Percentiles rank a stretch among this genome's conserved stretches.
Conservation (phyloP, 352 stramenopile species). For the Blastocystis sp. region DNA sequence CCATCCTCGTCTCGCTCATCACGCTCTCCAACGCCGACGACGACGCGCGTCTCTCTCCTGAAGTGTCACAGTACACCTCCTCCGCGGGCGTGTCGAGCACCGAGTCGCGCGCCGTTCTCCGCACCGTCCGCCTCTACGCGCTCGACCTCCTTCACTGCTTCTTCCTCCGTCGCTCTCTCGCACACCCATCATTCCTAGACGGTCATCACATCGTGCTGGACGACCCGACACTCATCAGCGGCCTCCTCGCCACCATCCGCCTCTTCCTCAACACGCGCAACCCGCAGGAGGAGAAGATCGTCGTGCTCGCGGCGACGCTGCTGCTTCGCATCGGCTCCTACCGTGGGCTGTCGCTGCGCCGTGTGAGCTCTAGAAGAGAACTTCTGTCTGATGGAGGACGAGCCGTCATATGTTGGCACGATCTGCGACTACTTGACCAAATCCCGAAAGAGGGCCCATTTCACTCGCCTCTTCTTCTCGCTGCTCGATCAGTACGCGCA, state of each 20-base stretch:
- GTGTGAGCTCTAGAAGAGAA: background rate
- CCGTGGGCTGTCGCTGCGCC: background rate
- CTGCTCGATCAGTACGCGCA: constrained; percentile 12
- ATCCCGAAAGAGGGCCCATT: background rate
- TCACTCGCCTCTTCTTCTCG: constrained; percentile 1
- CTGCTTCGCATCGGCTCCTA: background rate
- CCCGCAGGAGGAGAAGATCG: background rate
- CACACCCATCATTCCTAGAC: background rate
- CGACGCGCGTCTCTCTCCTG: background rate
- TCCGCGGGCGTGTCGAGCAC: background rate
- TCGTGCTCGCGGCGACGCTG: background rate
- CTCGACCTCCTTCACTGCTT: constrained; percentile 38
- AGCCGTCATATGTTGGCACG: background rate
- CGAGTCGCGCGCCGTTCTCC: background rate
- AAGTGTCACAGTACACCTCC: background rate
- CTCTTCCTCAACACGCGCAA: constrained; percentile 7
- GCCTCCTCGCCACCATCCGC: background rate
- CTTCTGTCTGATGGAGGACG: constrained; percentile 18
- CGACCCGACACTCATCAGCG: background rate
- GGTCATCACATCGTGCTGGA: background rate
- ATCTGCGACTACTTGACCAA: constrained; percentile 6
- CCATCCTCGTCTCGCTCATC: constrained; percentile 28
- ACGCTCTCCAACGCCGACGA: background rate
- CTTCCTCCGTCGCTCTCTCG: background rate
- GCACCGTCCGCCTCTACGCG: background rate